Evolutionary conservation across 495 filamentous ascomycete species (phyloP), one percentile per base, ranked within the genome.

Genomic region (Aspergillus heteromorphus): DNA sequence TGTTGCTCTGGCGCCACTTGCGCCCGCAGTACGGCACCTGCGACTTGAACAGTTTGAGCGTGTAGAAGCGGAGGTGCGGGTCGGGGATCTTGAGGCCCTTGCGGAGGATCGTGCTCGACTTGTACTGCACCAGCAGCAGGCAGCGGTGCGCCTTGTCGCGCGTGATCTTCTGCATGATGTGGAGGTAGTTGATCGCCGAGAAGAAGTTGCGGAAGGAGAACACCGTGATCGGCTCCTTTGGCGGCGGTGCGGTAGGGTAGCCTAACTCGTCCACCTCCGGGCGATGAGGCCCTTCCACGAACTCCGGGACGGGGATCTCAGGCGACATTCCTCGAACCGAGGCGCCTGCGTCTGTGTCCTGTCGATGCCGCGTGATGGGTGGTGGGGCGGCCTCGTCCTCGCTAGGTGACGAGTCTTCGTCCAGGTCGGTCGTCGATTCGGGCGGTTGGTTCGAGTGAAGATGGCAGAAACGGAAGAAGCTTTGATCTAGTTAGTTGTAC

Each of bases 1-100:
- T 98, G 67, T 98, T 97, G 51, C 84, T 83, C 75, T 98, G 93
- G 16, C 93, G 84, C 93, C 93, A 98, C 73, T 98, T 98, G 13
- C 93, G 85, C 17, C 93, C 92, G 68, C 93, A 97, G 73, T 95
- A 98, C 13, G 93, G 93, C 1, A 97, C 93, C 65, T 97, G 95
- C 53, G 88, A 90, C 69, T 98, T 98, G 83, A 97, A 96, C 0
- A 98, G 81, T 65, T 98, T 98, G 63, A 98, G 84, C 7, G 92
- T 95, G 73, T 97, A 97, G 23, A 92, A 84, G 7, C 95, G 86
- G 17, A 98, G 79, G 56, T 90, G 77, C 0, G 83, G 86, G 63
- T 97, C 90, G 1, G 91, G 91, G 31, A 96, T 88, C 61, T 95
- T 95, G 27, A 98, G 82, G 5, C 85, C 80, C 65, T 96, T 95